Conservation (phyloP, 441 rosid species). For the Erodium chrysanthum region DNA sequence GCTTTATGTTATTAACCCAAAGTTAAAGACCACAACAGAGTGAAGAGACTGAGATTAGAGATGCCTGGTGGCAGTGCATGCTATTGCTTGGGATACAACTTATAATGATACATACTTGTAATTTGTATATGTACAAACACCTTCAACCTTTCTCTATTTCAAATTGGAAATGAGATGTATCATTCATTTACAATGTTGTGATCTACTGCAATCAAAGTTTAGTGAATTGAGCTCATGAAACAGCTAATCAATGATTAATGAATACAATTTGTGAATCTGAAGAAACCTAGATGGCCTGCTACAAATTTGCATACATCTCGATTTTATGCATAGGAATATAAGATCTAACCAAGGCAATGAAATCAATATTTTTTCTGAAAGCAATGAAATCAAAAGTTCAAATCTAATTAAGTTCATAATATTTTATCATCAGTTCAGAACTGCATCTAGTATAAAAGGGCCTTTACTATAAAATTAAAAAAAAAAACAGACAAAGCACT, state of each 20-base stretch:
- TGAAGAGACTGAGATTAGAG: not conserved
- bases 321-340: too few species aligned
- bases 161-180: not conserved
- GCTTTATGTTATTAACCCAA: too few species aligned
- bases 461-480: too few species aligned
- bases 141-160: not conserved
- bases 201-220: not conserved
- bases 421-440: too few species aligned
- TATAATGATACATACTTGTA: not conserved
- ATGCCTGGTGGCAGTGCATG: not conserved
- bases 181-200: not conserved
- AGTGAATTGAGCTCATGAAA: not conserved
- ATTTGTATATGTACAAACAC: not conserved
- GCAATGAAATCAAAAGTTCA: too few species aligned
- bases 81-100: not conserved
- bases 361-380: too few species aligned
- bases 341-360: too few species aligned
- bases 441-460: too few species aligned
- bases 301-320: too few species aligned
- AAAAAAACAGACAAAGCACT: not conserved
- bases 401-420: too few species aligned
- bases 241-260: not conserved
- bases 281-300: too few species aligned
- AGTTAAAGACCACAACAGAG: not conserved
- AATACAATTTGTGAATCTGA: not conserved